Conservation (phyloP, 139 green algal genomes). For the Ulvella scutata region DNA sequence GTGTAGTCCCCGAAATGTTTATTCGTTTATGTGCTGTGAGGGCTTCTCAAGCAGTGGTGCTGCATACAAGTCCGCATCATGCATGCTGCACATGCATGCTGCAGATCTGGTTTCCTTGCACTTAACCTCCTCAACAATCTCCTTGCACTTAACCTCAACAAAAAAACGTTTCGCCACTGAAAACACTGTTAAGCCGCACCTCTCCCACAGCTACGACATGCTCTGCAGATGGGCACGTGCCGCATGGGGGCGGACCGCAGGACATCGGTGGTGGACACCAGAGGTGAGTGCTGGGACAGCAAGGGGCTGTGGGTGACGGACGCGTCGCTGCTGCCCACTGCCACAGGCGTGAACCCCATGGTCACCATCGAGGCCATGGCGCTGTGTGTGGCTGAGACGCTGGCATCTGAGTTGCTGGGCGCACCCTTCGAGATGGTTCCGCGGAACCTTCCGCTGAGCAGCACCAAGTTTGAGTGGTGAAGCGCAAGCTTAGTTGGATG, state of each 20-base stretch:
- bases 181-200: too few species aligned
- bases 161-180: too few species aligned
- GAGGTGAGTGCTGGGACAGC: conserved; percentile 48
- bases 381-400: conserved; percentile 20
- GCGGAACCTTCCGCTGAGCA: not conserved
- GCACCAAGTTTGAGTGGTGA: not conserved
- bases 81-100: too few species aligned
- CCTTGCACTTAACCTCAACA: too few species aligned
- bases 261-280: conserved; percentile 25
- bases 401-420: conserved; percentile 8
- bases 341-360: conserved; percentile 60
- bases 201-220: too few species aligned
- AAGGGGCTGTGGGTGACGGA: conserved; percentile 41
- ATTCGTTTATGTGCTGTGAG: too few species aligned
- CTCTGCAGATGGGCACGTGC: conserved; percentile 35
- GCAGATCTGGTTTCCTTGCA: too few species aligned
- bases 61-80: too few species aligned
- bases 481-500: too few species aligned
- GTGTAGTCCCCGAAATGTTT: too few species aligned
- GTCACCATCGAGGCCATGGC: conserved; percentile 34
- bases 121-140: too few species aligned
- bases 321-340: conserved; percentile 37
- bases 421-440: not conserved
- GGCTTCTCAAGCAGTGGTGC: too few species aligned
- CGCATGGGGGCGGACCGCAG: conserved; percentile 28